Evolutionary conservation across 2,329 filamentous ascomycete species (phyloP), one percentile per base, ranked within the genome.

Genomic region (Fusarium oligoseptatum): DNA sequence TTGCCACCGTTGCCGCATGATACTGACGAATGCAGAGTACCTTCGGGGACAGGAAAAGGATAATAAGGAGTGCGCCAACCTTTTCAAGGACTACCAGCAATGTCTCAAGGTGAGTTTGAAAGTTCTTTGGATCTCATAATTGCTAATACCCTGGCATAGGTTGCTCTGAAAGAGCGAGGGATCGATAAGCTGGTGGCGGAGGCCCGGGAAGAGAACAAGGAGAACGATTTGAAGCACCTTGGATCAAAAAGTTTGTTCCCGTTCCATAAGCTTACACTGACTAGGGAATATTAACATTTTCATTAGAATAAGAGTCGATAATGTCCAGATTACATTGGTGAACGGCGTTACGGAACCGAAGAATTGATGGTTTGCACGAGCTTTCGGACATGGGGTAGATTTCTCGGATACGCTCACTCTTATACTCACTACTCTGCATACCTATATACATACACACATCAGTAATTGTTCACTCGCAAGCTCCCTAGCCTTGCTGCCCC

Each of bases 101-200:
- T 99, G 97, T 80, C 84, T 99, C 48, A 92, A 91, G 74, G 97
- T 98, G 83, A 50, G 32, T 15, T 52, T 37, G 6, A 41, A 39
- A 2, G 6, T 39, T 8, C 2, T 29, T 39, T 11, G 24, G 22
- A 17, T n/a, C 22, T 34, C 32, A 27, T 20, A 17, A 32, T 57
- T 29, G 29, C 56, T 70, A 22, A 76, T 22, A 27, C 3, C 20
- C 20, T 15, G 37, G 39, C n/a, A 61, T 27, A 80, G 74, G 70
- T 91, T 85, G 95, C 93, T 4, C 87, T 99, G 60, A 97, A 97
- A 83, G 92, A 95, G 66, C 91, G 93, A 78, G 97, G 97, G 67
- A 97, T 99, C 81, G 95, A 98, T 83, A 94, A 93, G 78, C 94
- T 98, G 87, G 87, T 99, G 12, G 94, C 95, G 9, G 97, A 98